Evolutionary conservation across 257 asterid species (phyloP).

Genomic region (Solanum pinnatisectum): DNA sequence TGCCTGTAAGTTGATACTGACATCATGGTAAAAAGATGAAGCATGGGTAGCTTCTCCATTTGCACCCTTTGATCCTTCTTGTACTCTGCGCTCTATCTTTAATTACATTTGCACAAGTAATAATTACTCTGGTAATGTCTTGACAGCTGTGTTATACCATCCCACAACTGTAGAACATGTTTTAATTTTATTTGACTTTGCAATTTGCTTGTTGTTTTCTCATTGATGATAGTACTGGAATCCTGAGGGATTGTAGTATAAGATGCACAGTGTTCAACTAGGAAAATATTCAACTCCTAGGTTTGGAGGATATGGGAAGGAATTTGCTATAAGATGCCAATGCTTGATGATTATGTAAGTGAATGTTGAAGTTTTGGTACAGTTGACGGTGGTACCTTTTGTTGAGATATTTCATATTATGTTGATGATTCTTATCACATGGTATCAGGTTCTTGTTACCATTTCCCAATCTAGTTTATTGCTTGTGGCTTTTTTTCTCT

Average conservation of each 20-base stretch:
- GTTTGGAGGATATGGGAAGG: not conserved
- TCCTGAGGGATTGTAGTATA: not conserved
- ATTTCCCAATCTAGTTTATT: not conserved
- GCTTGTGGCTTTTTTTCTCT: not conserved
- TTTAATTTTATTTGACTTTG: not conserved
- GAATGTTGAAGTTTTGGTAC: not conserved
- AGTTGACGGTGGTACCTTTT: not conserved
- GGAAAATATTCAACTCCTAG: not conserved
- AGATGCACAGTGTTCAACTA: not conserved
- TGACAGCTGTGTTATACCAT: not conserved
- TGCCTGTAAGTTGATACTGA: not conserved
- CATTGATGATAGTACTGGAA: not conserved
- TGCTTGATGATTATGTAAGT: not conserved
- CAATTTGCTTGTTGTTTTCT: slow-evolving; percentile 23
- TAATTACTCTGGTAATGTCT: not conserved
- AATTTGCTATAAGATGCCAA: not conserved
- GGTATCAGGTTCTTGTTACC: not conserved
- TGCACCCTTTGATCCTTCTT: not conserved
- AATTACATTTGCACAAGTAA: not conserved
- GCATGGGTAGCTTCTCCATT: not conserved
- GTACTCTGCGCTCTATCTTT: not conserved
- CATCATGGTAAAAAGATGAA: not conserved
- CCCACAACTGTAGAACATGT: not conserved
- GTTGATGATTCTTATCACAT: not conserved
- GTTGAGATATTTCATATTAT: not conserved